Conservation (phyloP, 257 asterid genomes). For the Solanum boliviense region DNA sequence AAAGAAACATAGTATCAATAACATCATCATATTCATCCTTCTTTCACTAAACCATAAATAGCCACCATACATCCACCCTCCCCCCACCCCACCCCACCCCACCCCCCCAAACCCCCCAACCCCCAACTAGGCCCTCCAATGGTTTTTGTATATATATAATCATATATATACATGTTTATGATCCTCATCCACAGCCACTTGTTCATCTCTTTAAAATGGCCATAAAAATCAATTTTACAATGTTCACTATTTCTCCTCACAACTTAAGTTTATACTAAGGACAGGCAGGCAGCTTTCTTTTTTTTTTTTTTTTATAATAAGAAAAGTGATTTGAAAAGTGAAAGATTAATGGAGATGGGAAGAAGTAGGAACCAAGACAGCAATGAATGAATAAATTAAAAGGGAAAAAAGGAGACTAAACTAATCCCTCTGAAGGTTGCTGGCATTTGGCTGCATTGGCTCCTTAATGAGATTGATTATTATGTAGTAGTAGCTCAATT, state of each 20-base stretch:
- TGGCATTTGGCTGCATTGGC: slow-evolving; percentile 35
- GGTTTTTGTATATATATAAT: slow-evolving; percentile 19
- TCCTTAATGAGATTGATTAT: slow-evolving; percentile 50
- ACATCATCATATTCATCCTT: slow-evolving; percentile 36
- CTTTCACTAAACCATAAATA: slow-evolving; percentile 28
- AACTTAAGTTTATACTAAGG: slow-evolving; percentile 5
- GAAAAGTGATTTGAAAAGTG: slow-evolving; percentile 8
- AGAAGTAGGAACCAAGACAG: slow-evolving; percentile 14
- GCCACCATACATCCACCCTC: slow-evolving; percentile 27
- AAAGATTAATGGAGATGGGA: background rate
- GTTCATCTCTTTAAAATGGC: slow-evolving; percentile 12
- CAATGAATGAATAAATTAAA: slow-evolving; percentile 49
- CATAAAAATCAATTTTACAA: slow-evolving; percentile 19
- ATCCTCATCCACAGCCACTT: slow-evolving; percentile 24
- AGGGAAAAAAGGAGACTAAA: slow-evolving; percentile 27
- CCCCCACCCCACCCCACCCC: slow-evolving; percentile 3
- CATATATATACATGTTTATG: slow-evolving; percentile 35
- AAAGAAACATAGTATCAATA: slow-evolving; percentile 35
- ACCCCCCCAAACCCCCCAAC: slow-evolving; percentile 3
- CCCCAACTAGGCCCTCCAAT: slow-evolving; percentile 37
- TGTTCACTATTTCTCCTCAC: slow-evolving; percentile 29
- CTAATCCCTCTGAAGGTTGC: slow-evolving; percentile 27
- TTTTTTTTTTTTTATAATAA: background rate
- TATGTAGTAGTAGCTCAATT: slow-evolving; percentile 21
- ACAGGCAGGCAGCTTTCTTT: slow-evolving; percentile 11